Percentiles rank a stretch among this genome's conserved stretches.
Evolutionary conservation across 2,329 filamentous ascomycete genomes (phyloP).

Genomic region (Beauveria caledonica): DNA sequence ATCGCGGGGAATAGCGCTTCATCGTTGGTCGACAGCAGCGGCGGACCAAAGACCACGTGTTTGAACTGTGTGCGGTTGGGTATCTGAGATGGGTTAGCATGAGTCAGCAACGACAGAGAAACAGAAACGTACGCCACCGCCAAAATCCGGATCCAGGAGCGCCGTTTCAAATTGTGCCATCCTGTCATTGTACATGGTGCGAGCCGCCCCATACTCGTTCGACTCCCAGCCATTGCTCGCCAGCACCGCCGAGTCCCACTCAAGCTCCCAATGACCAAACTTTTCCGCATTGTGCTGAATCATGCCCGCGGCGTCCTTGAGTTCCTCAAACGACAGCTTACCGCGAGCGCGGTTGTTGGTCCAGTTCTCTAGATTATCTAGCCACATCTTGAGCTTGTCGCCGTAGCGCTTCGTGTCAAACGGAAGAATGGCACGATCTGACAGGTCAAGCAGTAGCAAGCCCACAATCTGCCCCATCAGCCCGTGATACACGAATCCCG

Average conservation of each 20-base stretch:
- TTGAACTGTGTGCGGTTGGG: constrained; percentile 89
- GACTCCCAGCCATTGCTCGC: constrained; percentile 69
- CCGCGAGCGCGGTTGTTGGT: constrained; percentile 33
- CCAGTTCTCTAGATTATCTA: constrained; percentile 59
- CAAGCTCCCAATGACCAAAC: constrained; percentile 69
- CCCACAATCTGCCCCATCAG: constrained; percentile 71
- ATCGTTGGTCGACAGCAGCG: constrained; percentile 63
- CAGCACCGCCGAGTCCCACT: constrained; percentile 68
- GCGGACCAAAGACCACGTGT: constrained; percentile 81
- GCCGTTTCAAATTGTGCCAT: constrained; percentile 77
- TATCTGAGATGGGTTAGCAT: constrained; percentile 41
- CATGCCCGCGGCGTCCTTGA: constrained; percentile 48
- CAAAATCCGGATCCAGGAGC: constrained; percentile 65
- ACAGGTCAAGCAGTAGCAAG: constrained; percentile 75
- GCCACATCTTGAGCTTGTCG: constrained; percentile 53
- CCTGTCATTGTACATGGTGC: constrained; percentile 70
- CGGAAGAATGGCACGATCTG: constrained; percentile 72
- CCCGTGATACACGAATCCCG: constrained; percentile 72
- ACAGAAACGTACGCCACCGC: constrained; percentile 61
- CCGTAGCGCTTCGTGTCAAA: constrained; percentile 75
- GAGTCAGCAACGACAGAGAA: not conserved
- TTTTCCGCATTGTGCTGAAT: constrained; percentile 42
- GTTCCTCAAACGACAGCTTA: constrained; percentile 23
- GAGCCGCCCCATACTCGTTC: constrained; percentile 53
- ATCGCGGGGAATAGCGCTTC: constrained; percentile 66